Conservation (phyloP, 768 basidiomycete genomes). For the Auricularia sp. region DNA sequence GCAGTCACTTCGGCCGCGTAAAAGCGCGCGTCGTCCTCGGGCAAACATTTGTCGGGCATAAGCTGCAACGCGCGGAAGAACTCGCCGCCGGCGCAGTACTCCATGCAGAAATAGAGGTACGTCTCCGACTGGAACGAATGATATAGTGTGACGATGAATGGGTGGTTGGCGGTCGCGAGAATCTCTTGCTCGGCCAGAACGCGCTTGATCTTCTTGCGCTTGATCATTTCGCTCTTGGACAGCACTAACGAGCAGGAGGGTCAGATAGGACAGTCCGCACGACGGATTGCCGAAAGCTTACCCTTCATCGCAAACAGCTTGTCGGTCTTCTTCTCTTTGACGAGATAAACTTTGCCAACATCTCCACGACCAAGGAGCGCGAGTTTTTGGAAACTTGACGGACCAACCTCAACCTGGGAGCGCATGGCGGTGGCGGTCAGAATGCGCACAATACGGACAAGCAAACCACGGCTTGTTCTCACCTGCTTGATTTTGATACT, state of each 20-base stretch:
- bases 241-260: slow-evolving; percentile 49
- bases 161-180: slow-evolving; percentile 95
- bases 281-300: slow-evolving; percentile 28
- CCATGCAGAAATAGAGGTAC: slow-evolving; percentile 98
- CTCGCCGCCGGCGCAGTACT: slow-evolving; percentile 98
- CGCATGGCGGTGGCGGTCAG: slow-evolving; percentile 7
- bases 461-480: slow-evolving; percentile 20
- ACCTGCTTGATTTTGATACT: slow-evolving; percentile 91
- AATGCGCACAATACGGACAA: slow-evolving; percentile 1
- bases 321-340: slow-evolving; percentile 93
- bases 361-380: slow-evolving; percentile 98
- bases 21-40: slow-evolving; percentile 92
- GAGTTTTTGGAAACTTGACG: slow-evolving; percentile 90
- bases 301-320: slow-evolving; percentile 99
- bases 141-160: slow-evolving; percentile 98
- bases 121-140: slow-evolving; percentile 99
- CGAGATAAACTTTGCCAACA: slow-evolving; percentile 96
- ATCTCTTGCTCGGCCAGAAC: slow-evolving; percentile 99
- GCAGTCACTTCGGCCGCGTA: slow-evolving; percentile 98
- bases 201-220: slow-evolving; percentile 98
- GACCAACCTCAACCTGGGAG: slow-evolving; percentile 80
- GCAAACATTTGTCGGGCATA: slow-evolving; percentile 90
- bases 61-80: slow-evolving; percentile 97
- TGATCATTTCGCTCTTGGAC: slow-evolving; percentile 99
- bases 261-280: slow-evolving; percentile 14